A percentile compares a stretch with the other conserved stretches of the same genome.
phyloP scores from a whole-genome alignment of 1,139 yeast species.

The Eremothecium sinecaudum region DNA sequence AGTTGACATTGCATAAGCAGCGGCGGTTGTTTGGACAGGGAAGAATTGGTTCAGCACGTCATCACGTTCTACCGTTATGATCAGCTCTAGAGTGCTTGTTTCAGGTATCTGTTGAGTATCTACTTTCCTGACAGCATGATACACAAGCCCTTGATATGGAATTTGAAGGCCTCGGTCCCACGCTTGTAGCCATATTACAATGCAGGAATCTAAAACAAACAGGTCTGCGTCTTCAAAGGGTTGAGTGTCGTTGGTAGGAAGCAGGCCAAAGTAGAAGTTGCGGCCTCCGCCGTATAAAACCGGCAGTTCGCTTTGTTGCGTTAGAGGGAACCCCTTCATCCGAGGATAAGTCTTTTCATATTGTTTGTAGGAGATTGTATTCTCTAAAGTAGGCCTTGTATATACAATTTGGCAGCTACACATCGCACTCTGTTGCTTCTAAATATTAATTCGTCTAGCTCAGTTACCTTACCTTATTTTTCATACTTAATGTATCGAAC shows the following conservation, averaged over 20 bases:
- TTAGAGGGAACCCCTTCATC: slow-evolving; percentile 20
- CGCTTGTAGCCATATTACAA: slow-evolving; percentile 33
- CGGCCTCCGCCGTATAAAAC: slow-evolving; percentile 37
- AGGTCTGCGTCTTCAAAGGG: slow-evolving; percentile 28
- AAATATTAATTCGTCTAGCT: too few species aligned
- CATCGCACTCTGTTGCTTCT: too few species aligned
- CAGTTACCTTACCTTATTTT: too few species aligned
- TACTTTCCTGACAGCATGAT: slow-evolving; percentile 27
- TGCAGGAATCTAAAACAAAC: slow-evolving; percentile 31
- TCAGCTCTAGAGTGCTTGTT: slow-evolving; percentile 24
- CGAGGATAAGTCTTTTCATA: slow-evolving; percentile 28
- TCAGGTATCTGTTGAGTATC: slow-evolving; percentile 13
- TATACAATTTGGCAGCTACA: slow-evolving; percentile 18
- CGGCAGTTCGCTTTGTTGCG: slow-evolving; percentile 24
- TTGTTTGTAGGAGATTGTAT: slow-evolving; percentile 28
- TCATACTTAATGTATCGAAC: too few species aligned
- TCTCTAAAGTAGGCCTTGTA: slow-evolving; percentile 32
- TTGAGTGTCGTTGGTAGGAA: slow-evolving; percentile 10
- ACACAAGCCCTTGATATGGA: slow-evolving; percentile 29
- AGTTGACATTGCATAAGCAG: slow-evolving; percentile 12
- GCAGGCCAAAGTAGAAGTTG: slow-evolving; percentile 22
- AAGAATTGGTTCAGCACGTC: slow-evolving; percentile 20
- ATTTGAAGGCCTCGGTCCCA: slow-evolving; percentile 31
- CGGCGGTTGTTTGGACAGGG: slow-evolving; percentile 8
- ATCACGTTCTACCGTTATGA: slow-evolving; percentile 26